Evolutionary conservation across 306 rosid genomes (phyloP).

Genomic region (Fragaria vesca): DNA sequence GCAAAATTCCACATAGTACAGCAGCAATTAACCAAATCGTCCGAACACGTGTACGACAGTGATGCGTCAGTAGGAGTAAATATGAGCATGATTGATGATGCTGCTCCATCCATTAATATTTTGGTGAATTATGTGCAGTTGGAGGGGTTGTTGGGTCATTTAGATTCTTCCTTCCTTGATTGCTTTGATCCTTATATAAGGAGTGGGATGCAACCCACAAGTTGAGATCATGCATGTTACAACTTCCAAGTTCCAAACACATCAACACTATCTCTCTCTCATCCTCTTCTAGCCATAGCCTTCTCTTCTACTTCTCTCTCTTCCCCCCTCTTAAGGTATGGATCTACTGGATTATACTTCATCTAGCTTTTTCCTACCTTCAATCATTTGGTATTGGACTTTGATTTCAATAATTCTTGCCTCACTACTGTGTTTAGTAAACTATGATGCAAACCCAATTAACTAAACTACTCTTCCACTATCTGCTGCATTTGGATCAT

Average conservation of each 20-base stretch:
- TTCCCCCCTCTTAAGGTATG: slow-evolving; percentile 2
- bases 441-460: background rate
- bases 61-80: slow-evolving; percentile 12
- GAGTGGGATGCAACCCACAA: slow-evolving; percentile 34
- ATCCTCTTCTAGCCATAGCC: background rate
- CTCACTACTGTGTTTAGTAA: slow-evolving; percentile 7
- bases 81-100: slow-evolving; percentile 27
- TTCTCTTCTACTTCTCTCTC: background rate
- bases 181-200: slow-evolving; percentile 42
- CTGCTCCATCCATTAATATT: slow-evolving; percentile 11
- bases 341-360: background rate
- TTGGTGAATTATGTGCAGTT: slow-evolving; percentile 10
- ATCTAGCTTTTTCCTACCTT: background rate
- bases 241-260: background rate
- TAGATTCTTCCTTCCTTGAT: background rate
- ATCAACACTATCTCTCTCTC: background rate
- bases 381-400: slow-evolving; percentile 1
- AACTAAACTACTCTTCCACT: background rate
- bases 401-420: background rate
- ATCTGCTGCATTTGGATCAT: background rate
- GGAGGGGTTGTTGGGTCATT: slow-evolving; percentile 52
- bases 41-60: slow-evolving; percentile 55
- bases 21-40: background rate
- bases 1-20: slow-evolving; percentile 2
- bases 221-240: slow-evolving; percentile 19